Conservation (phyloP, 2,329 filamentous ascomycete species). For the Exophiala aquamarina region DNA sequence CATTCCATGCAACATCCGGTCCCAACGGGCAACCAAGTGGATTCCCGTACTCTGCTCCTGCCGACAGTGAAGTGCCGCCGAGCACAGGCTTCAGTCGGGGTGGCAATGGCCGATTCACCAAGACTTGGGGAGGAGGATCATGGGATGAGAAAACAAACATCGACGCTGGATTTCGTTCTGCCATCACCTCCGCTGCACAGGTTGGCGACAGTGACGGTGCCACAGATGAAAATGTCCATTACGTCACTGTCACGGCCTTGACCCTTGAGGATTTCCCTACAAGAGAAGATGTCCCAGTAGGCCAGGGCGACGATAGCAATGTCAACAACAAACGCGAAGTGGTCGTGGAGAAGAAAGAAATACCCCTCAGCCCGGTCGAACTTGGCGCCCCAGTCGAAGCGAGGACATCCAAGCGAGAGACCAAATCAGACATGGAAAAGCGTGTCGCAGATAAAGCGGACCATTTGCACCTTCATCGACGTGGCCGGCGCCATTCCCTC, state of each 20-base stretch:
- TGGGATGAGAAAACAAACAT: background rate
- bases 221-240: slow-evolving; percentile 2
- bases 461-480: too few relatives aligned
- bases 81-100: background rate
- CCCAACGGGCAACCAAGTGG: background rate
- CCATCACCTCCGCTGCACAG: too few relatives aligned
- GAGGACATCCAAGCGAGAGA: too few relatives aligned
- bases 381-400: too few relatives aligned
- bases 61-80: background rate
- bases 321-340: slow-evolving; percentile 2
- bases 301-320: too few relatives aligned
- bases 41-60: background rate
- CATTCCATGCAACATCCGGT: background rate
- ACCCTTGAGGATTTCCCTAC: background rate
- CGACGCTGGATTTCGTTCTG: too few relatives aligned
- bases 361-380: background rate
- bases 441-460: too few relatives aligned
- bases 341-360: background rate
- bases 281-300: background rate
- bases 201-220: background rate
- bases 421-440: too few relatives aligned
- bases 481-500: too few relatives aligned
- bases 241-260: slow-evolving; percentile 10
- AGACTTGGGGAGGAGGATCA: slow-evolving; percentile 3
- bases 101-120: slow-evolving; percentile 7